phyloP scores from a whole-genome alignment of 495 filamentous ascomycete genomes.

The Thermothielavioides terrestris region DNA sequence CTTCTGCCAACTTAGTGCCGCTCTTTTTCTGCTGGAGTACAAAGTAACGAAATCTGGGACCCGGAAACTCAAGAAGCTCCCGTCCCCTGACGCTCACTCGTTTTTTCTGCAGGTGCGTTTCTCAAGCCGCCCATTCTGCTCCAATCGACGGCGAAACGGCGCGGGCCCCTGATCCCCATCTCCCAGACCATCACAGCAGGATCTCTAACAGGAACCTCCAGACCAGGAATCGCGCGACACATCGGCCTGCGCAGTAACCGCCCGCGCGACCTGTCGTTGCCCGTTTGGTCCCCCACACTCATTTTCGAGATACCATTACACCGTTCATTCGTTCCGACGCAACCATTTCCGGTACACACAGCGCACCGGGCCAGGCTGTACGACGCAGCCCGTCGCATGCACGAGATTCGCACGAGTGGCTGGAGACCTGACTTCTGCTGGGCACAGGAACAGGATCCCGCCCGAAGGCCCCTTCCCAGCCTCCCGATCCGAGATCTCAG shows the following conservation, averaged over 20 bases:
- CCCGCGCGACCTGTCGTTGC: neutral
- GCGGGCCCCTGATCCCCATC: conserved; percentile 24
- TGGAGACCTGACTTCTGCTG: too few relatives aligned
- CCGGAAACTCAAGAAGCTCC: conserved; percentile 9
- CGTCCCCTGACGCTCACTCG: conserved; percentile 5
- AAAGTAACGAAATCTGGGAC: neutral
- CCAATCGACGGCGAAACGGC: conserved; percentile 23
- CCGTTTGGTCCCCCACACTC: conserved; percentile 2
- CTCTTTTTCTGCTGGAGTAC: conserved; percentile 6
- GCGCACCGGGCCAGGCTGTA: neutral
- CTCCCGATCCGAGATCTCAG: neutral
- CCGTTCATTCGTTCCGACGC: neutral
- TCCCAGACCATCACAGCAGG: conserved; percentile 14
- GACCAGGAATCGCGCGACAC: neutral
- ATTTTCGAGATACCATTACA: neutral
- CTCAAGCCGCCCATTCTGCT: conserved; percentile 14
- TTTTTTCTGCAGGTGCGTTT: conserved; percentile 13
- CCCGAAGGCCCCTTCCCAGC: too few relatives aligned
- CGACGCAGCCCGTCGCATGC: neutral
- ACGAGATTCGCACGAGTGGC: neutral
- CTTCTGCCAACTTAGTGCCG: conserved; percentile 1
- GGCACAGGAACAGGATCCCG: too few relatives aligned
- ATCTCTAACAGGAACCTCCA: conserved; percentile 22
- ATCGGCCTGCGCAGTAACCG: neutral
- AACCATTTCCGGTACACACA: neutral